These are phyloP conservation scores for Hyaloscypha variabilis DNA, from an alignment of 495 filamentous ascomycete genomes.

Conservation along the genomic window DNA sequence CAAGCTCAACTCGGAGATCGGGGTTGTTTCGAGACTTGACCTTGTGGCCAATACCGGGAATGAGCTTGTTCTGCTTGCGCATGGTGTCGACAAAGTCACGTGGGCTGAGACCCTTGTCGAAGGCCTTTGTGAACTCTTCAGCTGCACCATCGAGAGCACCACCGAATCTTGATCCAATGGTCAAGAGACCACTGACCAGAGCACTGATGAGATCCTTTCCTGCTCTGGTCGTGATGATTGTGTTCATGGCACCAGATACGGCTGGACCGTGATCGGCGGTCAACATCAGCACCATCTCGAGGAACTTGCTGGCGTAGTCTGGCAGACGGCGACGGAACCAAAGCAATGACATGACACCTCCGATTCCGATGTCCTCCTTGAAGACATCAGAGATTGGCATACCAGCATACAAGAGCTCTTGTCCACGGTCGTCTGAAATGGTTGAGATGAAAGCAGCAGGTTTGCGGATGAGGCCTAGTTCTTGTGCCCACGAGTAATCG, in stretches of 20 bases:
- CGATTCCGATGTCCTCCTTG: constrained; percentile 97
- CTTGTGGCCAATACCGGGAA: constrained; percentile 97
- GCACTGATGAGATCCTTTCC: constrained; percentile 98
- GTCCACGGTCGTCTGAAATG: constrained; percentile 99
- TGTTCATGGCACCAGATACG: constrained; percentile 99
- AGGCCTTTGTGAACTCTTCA: constrained; percentile 97
- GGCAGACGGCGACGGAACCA: constrained; percentile 99
- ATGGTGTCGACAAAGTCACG: constrained; percentile 98
- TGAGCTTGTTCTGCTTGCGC: constrained; percentile 99
- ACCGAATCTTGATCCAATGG: constrained; percentile 97
- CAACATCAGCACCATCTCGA: constrained; percentile 99
- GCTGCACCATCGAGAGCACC: constrained; percentile 97
- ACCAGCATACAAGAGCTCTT: constrained; percentile 97
- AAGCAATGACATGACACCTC: constrained; percentile 98
- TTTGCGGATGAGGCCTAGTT: constrained; percentile 98
- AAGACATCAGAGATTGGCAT: constrained; percentile 99
- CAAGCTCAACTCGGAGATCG: constrained; percentile 97
- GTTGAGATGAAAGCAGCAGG: constrained; percentile 99
- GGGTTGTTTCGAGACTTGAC: constrained; percentile 99
- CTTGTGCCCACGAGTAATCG: constrained; percentile 99
- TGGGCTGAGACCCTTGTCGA: constrained; percentile 95
- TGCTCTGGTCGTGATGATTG: constrained; percentile 98
- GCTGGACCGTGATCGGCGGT: constrained; percentile 98
- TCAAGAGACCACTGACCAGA: constrained; percentile 93
- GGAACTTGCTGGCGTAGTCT: constrained; percentile 94